Evolutionary conservation across 2,329 filamentous ascomycete genomes (phyloP), one percentile per base, ranked within the genome.

Genomic region (Ceratocystis albifundus): DNA sequence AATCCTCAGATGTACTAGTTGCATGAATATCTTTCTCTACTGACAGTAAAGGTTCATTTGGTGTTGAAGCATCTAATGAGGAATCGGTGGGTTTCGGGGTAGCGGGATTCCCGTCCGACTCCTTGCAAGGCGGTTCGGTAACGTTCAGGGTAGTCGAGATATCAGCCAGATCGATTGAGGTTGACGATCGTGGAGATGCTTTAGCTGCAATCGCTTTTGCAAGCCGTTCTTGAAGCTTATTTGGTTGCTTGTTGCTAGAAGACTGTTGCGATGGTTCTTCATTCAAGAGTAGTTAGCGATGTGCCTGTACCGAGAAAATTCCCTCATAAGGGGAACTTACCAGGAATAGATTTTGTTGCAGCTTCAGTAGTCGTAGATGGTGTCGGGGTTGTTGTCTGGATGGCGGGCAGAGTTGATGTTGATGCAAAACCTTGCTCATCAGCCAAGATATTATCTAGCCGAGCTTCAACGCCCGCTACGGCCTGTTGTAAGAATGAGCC

Each of bases 401-500:
- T 12, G 36, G 45, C 46, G 4, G 10, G 36, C 20, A 7, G 8
- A 8, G 25, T 32, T 59, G 53, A 17, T 12, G 61, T 45, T 15
- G 61, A 28, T 28, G n/a, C 20, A 12, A 44, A 62, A 5, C 76
- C 83, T 55, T 87, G 85, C 66, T 89, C 86, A 70, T 96, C 92
- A 65, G 90, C 86, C 68, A 99, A 82, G 67, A 99, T 96, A 62
- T 84, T 92, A 75, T 99, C 94, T 68, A 99, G 83, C 55, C 89
- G 86, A 68, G 92, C 95, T 77, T 99, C 94, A 67, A 99, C 88
- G 68, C 92, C 92, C 65, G 92, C 91, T 68, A 97, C 90, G 69
- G 93, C 92, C 76, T 93, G 90, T 70, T 91, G 89, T 68, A 96
- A 82, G 74, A 96, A 88, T 41, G 85, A 85, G 59, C 87, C 88